Conservation (phyloP, 2,329 filamentous ascomycete genomes). For the Clarireedia homoeocarpa region DNA sequence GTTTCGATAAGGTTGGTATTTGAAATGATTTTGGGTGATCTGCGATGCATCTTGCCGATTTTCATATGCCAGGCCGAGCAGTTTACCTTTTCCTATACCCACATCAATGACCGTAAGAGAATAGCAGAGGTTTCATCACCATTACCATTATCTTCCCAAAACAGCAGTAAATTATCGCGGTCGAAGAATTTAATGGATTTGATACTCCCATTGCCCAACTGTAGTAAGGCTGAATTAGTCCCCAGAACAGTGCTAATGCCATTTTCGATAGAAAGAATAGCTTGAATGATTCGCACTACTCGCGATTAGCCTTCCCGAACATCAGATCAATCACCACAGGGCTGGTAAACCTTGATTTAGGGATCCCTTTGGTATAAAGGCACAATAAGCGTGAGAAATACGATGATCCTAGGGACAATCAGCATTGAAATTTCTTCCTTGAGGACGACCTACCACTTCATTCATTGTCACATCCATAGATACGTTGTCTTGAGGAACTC, state of each 20-base stretch:
- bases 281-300: slow-evolving; percentile 25
- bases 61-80: slow-evolving; percentile 23
- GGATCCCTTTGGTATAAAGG: slow-evolving; percentile 20
- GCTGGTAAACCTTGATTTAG: slow-evolving; percentile 18
- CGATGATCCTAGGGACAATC: slow-evolving; percentile 14
- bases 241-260: slow-evolving; percentile 24
- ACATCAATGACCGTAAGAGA: neutral
- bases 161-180: slow-evolving; percentile 20
- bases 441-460: slow-evolving; percentile 14
- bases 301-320: neutral
- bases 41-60: neutral
- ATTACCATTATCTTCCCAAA: slow-evolving; percentile 26
- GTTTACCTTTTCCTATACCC: slow-evolving; percentile 7
- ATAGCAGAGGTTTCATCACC: neutral
- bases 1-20: slow-evolving; percentile 10
- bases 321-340: neutral
- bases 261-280: slow-evolving; percentile 23
- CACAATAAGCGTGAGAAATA: slow-evolving; percentile 15
- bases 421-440: neutral
- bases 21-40: neutral
- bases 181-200: slow-evolving; percentile 28
- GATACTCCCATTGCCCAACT: slow-evolving; percentile 25
- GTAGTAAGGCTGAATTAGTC: slow-evolving; percentile 17
- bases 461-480: slow-evolving; percentile 25
- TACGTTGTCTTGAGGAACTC: slow-evolving; percentile 11